A percentile compares a stretch with the other conserved stretches of the same genome.
Evolutionary conservation across 345 rosid genomes (phyloP).

Genomic region (Dipteronia dyeriana): DNA sequence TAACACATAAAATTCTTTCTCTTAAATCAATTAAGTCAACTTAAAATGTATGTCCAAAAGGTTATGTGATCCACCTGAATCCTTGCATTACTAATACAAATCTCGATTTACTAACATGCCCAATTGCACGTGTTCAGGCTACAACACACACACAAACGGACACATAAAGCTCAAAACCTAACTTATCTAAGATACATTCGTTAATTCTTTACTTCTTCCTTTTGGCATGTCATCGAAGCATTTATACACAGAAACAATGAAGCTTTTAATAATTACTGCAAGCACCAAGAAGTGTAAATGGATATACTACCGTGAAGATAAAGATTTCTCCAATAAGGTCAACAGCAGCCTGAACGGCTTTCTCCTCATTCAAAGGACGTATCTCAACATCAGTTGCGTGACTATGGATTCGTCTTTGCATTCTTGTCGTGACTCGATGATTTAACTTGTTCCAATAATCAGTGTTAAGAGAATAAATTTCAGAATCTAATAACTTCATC

Average conservation of each 20-base stretch:
- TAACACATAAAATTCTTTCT: neutral
- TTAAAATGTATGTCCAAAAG: neutral
- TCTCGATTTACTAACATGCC: neutral
- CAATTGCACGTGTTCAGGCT: neutral
- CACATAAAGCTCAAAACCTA: neutral
- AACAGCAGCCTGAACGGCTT: conserved; percentile 95
- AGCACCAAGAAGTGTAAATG: neutral
- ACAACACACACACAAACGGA: neutral
- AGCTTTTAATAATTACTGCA: neutral
- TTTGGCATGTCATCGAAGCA: neutral
- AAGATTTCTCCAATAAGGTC: conserved; percentile 90
- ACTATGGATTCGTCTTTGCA: conserved; percentile 74
- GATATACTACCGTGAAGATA: conserved; percentile 61
- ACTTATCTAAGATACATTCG: no score
- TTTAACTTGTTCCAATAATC: conserved; percentile 50
- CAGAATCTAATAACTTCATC: neutral
- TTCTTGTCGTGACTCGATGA: conserved; percentile 70
- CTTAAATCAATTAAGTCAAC: neutral
- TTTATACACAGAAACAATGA: neutral
- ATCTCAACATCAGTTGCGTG: conserved; percentile 88
- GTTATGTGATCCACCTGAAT: neutral
- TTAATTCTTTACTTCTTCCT: neutral
- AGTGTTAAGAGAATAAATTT: conserved; percentile 15
- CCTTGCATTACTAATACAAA: neutral
- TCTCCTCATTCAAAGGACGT: conserved; percentile 87